Conservation (phyloP, 306 rosid genomes). For the Cajanus cajan region DNA sequence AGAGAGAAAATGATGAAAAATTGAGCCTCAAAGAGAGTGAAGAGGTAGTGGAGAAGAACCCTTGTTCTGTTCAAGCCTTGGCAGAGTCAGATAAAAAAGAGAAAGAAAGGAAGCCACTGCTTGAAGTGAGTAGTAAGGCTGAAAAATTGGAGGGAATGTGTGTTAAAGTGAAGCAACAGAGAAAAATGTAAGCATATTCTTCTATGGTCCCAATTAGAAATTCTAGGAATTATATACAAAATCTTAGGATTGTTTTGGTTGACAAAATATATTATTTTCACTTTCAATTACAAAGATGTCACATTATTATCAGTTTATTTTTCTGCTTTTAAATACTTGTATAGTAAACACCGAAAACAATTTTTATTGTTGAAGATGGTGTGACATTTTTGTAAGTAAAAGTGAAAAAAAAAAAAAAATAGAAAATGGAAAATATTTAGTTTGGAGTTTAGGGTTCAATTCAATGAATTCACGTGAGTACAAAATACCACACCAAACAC, state of each 20-base stretch:
- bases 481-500: too few species aligned
- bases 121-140: constrained; percentile 46
- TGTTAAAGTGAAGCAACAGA: constrained; percentile 49
- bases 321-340: background rate
- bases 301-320: background rate
- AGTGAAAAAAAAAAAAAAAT: background rate
- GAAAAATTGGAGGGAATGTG: constrained; percentile 37
- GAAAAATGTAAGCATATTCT: constrained; percentile 53
- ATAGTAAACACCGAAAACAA: background rate
- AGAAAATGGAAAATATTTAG: background rate
- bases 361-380: background rate
- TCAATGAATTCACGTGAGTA: too few species aligned
- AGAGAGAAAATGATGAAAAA: constrained; percentile 55
- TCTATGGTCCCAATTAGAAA: background rate
- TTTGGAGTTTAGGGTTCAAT: too few species aligned
- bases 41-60: constrained; percentile 35
- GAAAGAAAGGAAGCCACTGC: constrained; percentile 61
- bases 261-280: background rate
- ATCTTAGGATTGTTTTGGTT: background rate
- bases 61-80: constrained; percentile 31
- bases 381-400: background rate
- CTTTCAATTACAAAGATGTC: background rate
- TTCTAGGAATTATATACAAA: background rate
- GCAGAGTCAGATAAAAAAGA: constrained; percentile 44
- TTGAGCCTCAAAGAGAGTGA: constrained; percentile 28